Evolutionary conservation across 108 stramenopile species (phyloP), one percentile per base, ranked within the genome.

Genomic region (Skeletonema menzelii): DNA sequence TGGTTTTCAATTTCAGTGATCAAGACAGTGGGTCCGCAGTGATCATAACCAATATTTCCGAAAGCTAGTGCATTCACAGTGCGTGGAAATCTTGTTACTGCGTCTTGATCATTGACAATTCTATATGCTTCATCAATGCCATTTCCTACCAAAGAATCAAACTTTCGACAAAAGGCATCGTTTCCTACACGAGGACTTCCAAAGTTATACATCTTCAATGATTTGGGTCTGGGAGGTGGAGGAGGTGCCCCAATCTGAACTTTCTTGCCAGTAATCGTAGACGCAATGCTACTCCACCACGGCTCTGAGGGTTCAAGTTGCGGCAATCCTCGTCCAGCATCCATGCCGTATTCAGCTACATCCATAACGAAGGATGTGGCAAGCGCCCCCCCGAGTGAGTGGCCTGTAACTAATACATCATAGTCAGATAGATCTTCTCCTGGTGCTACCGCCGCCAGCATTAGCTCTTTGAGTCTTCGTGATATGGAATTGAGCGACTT

Each of bases 171-270:
- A 73, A 95, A 93, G 5, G 77, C 87, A 27, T 67, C 74, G 69
- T 95, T 90, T 14, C 94, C 94, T 1, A 92, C 91, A 17, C 94
- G 87, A 12, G 94, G 94, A 69, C 82, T 84, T 35, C 94, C 94
- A 68, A 93, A 93, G 67, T 87, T 95, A 73, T 95, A 95, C 67
- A 90, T 72, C 24, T 78, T 77, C 27, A 94, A 59, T 8, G 86
- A 75, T 53, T 86, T 88, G 0, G 92, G 90, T 24, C 90, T 75
- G 7, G 92, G 92, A 24, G 92, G 92, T 19, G 80, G 80, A 10
- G 84, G 82, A 3, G 73, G 49, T 6, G 58, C 38, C 42, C 65
- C 59, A 2, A 60, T n/a, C 2, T 31, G 73, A 12, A 78, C 69
- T 35, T 85, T 65, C 19, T 83, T 86, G 26, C 83, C 80, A n/a